These are phyloP conservation scores for Cymbopogon citratus DNA, from an alignment of 176 grass and related monocot genomes.

Conservation along the genomic window DNA sequence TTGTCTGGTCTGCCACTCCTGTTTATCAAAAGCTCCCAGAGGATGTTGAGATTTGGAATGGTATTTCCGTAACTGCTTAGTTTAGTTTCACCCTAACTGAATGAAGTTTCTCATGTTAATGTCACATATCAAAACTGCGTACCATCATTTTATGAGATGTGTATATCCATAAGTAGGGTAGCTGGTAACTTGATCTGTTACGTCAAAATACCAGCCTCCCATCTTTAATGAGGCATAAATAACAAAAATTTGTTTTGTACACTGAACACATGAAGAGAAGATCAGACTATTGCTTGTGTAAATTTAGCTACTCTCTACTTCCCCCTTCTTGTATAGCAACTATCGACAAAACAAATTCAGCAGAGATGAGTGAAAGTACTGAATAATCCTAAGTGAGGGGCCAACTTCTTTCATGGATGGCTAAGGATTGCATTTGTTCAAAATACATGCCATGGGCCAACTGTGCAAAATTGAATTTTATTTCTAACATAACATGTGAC, in stretches of 20 bases:
- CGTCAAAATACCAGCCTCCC: not conserved
- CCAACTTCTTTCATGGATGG: not conserved
- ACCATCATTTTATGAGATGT: not conserved
- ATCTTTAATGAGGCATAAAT: not conserved
- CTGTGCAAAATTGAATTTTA: not conserved
- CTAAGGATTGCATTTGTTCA: not conserved
- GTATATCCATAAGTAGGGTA: not conserved
- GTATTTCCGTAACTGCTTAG: conserved; percentile 32
- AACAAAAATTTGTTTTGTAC: not conserved
- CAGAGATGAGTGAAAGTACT: not conserved
- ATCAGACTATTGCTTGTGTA: not conserved
- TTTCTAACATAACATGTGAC: conserved; percentile 26
- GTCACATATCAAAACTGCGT: not conserved
- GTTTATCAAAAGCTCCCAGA: conserved; percentile 87
- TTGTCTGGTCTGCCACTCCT: conserved; percentile 96
- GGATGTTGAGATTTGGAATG: conserved; percentile 90
- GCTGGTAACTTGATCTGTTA: not conserved
- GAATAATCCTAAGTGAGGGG: not conserved
- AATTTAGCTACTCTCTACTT: no score
- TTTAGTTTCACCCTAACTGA: conserved; percentile 7
- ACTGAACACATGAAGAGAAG: not conserved
- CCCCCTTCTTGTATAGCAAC: not conserved
- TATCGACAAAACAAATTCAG: not conserved
- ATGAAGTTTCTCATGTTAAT: not conserved
- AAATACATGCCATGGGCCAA: not conserved